These are phyloP conservation scores for Fusarium solani-melongenae DNA, from an alignment of 2,329 filamentous ascomycete genomes.

Conservation along the genomic window DNA sequence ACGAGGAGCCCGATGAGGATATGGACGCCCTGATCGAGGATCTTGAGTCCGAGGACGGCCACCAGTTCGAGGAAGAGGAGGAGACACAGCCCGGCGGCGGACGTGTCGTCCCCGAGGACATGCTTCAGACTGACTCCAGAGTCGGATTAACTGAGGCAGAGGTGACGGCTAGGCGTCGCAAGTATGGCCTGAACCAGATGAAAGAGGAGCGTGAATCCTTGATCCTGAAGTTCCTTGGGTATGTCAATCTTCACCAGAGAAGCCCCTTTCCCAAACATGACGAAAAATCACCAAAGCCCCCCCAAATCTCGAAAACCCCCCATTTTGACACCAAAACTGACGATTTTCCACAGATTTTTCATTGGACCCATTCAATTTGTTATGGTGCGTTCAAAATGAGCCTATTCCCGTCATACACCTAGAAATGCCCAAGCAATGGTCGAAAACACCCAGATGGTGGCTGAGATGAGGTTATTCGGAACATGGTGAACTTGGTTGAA, in stretches of 20 bases:
- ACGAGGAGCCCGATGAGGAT: slow-evolving; percentile 81
- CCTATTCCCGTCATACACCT: neutral
- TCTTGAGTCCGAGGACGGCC: slow-evolving; percentile 83
- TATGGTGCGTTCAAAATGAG: slow-evolving; percentile 70
- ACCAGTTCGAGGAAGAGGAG: slow-evolving; percentile 71
- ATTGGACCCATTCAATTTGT: slow-evolving; percentile 92
- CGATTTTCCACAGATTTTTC: slow-evolving; percentile 67
- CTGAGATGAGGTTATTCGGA: neutral
- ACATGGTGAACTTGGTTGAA: neutral
- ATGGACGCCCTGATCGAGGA: slow-evolving; percentile 90
- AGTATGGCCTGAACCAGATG: slow-evolving; percentile 88
- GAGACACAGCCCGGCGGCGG: slow-evolving; percentile 62
- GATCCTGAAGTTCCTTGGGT: slow-evolving; percentile 76
- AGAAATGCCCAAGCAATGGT: neutral
- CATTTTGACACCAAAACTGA: neutral
- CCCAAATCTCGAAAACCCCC: neutral
- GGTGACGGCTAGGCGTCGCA: slow-evolving; percentile 72
- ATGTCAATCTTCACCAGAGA: too few relatives aligned
- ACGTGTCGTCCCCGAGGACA: slow-evolving; percentile 75
- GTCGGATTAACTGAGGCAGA: slow-evolving; percentile 79
- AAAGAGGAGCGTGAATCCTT: slow-evolving; percentile 88
- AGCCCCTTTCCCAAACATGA: too few relatives aligned
- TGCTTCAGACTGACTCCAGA: slow-evolving; percentile 80
- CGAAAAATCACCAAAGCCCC: neutral
- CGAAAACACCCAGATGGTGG: neutral